These are phyloP conservation scores for Chaetomium tenue DNA, from an alignment of 495 filamentous ascomycete genomes.

Conservation along the genomic window DNA sequence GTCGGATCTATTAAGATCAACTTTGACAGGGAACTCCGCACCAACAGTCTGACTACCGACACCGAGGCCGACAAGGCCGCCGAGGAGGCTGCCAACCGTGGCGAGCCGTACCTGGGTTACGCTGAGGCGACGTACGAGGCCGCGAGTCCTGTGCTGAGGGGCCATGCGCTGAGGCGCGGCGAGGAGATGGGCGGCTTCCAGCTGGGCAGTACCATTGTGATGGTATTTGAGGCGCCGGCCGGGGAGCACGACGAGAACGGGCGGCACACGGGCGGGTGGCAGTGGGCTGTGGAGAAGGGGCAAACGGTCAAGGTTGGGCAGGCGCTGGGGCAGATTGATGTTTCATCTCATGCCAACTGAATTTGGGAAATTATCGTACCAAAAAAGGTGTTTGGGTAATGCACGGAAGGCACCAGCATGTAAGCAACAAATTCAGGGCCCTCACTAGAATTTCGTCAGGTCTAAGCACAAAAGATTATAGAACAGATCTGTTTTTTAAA, in stretches of 20 bases:
- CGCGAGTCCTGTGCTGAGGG: constrained; percentile 73
- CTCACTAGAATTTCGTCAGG: neutral
- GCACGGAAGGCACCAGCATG: neutral
- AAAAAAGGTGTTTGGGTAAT: constrained; percentile 15
- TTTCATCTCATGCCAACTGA: neutral
- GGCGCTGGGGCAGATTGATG: constrained; percentile 63
- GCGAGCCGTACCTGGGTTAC: constrained; percentile 81
- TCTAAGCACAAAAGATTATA: neutral
- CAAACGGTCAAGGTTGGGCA: constrained; percentile 87
- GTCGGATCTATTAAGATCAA: constrained; percentile 97
- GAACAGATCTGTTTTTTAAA: neutral
- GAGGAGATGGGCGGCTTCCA: constrained; percentile 99
- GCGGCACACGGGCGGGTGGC: constrained; percentile 66
- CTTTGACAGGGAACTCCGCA: constrained; percentile 91
- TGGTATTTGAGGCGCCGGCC: constrained; percentile 93
- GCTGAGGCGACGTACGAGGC: constrained; percentile 84
- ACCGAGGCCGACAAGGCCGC: constrained; percentile 82
- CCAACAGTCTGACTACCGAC: constrained; percentile 85
- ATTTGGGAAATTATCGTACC: neutral
- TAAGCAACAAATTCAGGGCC: constrained; percentile 19
- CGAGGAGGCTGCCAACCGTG: constrained; percentile 67
- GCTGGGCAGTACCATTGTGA: constrained; percentile 89
- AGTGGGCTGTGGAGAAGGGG: constrained; percentile 79
- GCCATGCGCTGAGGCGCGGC: constrained; percentile 78
- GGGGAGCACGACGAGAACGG: constrained; percentile 61